Evolutionary conservation across 2,329 filamentous ascomycete genomes (phyloP).

Genomic region (Verticillium alfalfae): DNA sequence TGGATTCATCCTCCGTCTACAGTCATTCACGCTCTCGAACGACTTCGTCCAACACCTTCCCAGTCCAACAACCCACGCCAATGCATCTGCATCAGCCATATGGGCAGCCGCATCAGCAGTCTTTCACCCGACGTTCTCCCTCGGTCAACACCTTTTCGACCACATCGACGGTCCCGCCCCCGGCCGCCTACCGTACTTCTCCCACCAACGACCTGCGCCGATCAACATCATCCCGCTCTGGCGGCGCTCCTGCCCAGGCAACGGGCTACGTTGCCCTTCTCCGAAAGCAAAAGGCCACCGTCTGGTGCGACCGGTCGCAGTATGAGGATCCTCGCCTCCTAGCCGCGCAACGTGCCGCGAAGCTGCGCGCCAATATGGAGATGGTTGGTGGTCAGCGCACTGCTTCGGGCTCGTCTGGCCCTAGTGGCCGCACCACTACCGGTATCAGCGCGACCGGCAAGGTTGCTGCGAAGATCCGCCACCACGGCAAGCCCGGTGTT

Average conservation of each 20-base stretch:
- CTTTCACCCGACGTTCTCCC: constrained; percentile 47
- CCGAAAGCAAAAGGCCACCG: constrained; percentile 93
- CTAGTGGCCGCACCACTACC: constrained; percentile 52
- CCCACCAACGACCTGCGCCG: constrained; percentile 58
- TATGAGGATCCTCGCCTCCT: constrained; percentile 81
- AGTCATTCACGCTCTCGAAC: constrained; percentile 50
- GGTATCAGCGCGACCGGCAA: constrained; percentile 56
- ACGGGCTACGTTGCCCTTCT: constrained; percentile 93
- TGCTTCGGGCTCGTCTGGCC: constrained; percentile 41
- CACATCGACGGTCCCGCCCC: constrained; percentile 60
- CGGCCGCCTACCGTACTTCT: constrained; percentile 51
- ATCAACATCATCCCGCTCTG: constrained; percentile 76
- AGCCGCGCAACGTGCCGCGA: constrained; percentile 80
- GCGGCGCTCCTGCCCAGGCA: constrained; percentile 41
- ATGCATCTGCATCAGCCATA: constrained; percentile 28
- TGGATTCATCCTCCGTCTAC: constrained; percentile 29
- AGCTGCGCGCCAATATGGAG: constrained; percentile 79
- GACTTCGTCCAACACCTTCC: constrained; percentile 50
- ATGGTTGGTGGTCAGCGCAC: constrained; percentile 57
- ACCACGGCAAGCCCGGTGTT: constrained; percentile 75
- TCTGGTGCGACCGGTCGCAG: constrained; percentile 95
- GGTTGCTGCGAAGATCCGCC: constrained; percentile 81
- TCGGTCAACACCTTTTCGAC: constrained; percentile 66
- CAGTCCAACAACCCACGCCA: constrained; percentile 22
- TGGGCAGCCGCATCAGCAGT: constrained; percentile 26